Conservation (phyloP, 768 basidiomycete genomes). For the Neoboletus magnificus region DNA sequence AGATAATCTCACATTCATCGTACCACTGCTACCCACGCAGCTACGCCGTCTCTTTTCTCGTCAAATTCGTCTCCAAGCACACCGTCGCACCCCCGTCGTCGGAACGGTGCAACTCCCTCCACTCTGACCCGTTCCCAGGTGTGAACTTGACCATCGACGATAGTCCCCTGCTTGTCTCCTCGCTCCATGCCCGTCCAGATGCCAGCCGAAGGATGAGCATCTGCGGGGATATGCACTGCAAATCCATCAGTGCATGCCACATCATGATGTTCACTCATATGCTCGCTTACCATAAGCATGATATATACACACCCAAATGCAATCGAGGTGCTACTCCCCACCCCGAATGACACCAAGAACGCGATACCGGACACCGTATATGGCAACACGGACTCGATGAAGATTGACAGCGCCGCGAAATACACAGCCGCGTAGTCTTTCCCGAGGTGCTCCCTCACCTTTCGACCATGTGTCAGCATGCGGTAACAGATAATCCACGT, state of each 20-base stretch:
- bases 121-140: background rate
- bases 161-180: conserved; percentile 2
- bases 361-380: conserved; percentile 25
- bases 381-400: conserved; percentile 27
- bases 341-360: conserved; percentile 22
- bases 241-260: background rate
- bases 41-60: conserved; percentile 1
- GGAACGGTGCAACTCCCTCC: background rate
- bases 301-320: conserved; percentile 21
- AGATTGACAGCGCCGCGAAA: conserved; percentile 12
- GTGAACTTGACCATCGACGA: conserved; percentile 15
- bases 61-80: background rate
- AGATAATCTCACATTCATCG: no score
- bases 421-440: conserved; percentile 19
- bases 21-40: no score
- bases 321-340: conserved; percentile 10
- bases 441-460: conserved; percentile 15
- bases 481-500: conserved; percentile 21
- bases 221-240: conserved; percentile 26
- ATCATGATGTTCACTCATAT: no score
- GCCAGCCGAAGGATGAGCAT: conserved; percentile 25
- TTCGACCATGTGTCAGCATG: conserved; percentile 10
- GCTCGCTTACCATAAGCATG: conserved; percentile 22
- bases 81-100: background rate
- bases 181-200: conserved; percentile 15